Evolutionary conservation across 139 green algal genomes (phyloP), one percentile per base, ranked within the genome.

Genomic region (Volvox africanus): DNA sequence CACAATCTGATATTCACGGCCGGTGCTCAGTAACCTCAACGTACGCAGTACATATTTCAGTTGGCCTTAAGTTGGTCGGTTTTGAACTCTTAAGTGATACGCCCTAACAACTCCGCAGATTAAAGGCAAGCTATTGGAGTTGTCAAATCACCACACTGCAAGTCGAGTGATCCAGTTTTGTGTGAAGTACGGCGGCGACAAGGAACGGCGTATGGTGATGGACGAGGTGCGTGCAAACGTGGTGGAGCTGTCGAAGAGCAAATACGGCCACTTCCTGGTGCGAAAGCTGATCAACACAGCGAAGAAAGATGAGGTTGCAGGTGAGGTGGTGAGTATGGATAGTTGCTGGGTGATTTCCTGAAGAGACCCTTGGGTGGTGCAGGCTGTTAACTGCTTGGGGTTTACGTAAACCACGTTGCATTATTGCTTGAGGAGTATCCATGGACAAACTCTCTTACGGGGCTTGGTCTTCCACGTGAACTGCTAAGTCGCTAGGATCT

Each of bases 151-250:
- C 61, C 97, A 98, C 92, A 96, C 94, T 19, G 96, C 97, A 2
- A 97, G 95, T 0, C 94, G 97, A 35, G 92, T 99, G 21, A 94
- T 99, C n/a, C 97, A 99, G 92, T 95, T 97, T 55, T 98, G 95
- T 75, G 85, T 96, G 81, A 98, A 98, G 94, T 85, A 97, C 80
- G 97, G 97, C 69, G 95, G 67, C 20, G 62, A 82, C 21, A 88
- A 65, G 22, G 91, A 98, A 81, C 92, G 94, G 0, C 71, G 88
- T 18, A 68, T 24, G 21, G 94, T 99, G n/a, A 89, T 97, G 89
- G 90, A 87, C 26, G 95, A 99, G 93, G 77, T 99, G 36, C 62
- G 93, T 44, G 92, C 93, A 5, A 91, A 95, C 77, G 88, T 98
- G 17, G 65, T 98, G 44, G 92, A 95, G n/a, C 92, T 99, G 76